Percentiles rank a stretch among this genome's conserved stretches.
These are phyloP conservation scores for Rehmannia glutinosa DNA, from an alignment of 257 asterid species.

Conservation along the genomic window DNA sequence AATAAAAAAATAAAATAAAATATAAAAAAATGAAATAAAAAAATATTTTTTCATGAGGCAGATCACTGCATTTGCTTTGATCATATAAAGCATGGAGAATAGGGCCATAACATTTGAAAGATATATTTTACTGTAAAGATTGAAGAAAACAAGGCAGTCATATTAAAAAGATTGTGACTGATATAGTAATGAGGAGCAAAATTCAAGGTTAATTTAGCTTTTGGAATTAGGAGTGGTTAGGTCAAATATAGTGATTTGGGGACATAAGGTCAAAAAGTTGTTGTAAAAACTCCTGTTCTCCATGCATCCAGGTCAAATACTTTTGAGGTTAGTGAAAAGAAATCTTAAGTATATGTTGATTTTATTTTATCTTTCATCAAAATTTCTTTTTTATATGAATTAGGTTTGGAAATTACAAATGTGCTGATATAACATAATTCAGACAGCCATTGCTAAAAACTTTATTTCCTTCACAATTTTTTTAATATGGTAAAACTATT, in stretches of 20 bases:
- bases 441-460: too few species aligned
- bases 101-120: slow-evolving; percentile 12
- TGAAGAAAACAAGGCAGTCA: slow-evolving; percentile 8
- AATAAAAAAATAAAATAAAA: too few species aligned
- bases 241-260: slow-evolving; percentile 30
- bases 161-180: neutral
- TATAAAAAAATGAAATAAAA: too few species aligned
- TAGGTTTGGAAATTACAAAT: too few species aligned
- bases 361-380: too few species aligned
- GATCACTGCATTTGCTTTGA: slow-evolving; percentile 9
- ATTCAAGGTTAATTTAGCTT: slow-evolving; percentile 29
- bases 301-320: slow-evolving; percentile 11
- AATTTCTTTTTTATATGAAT: too few species aligned
- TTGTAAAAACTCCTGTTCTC: slow-evolving; percentile 30
- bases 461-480: too few species aligned
- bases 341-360: too few species aligned
- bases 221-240: slow-evolving; percentile 28
- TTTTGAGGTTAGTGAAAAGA: neutral
- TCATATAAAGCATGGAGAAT: slow-evolving; percentile 20
- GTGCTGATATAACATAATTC: too few species aligned
- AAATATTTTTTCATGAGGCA: neutral
- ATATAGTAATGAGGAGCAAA: slow-evolving; percentile 17
- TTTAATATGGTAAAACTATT: too few species aligned
- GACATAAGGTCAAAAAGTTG: slow-evolving; percentile 51
- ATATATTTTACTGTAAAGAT: neutral